Evolutionary conservation across 805 yeast species (phyloP).

Genomic region (Pichia manshurica): DNA sequence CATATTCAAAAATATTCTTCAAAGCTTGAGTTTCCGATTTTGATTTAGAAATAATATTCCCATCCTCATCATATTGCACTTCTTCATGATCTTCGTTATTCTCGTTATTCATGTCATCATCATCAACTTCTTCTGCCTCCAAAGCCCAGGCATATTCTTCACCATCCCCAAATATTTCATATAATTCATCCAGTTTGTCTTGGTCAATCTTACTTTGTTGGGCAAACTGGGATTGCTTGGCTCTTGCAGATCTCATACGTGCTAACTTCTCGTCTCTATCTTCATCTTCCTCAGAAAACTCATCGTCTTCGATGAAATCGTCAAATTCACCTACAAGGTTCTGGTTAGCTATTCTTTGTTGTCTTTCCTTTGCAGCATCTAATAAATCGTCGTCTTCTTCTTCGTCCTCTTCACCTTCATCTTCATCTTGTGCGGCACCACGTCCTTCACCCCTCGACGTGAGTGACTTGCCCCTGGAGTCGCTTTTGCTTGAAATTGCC

Average conservation of each 20-base stretch:
- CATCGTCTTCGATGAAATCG: slow-evolving; percentile 97
- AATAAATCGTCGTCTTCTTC: slow-evolving; percentile 30
- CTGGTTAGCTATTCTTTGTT: slow-evolving; percentile 12
- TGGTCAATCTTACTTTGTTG: slow-evolving; percentile 58
- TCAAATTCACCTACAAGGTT: slow-evolving; percentile 58
- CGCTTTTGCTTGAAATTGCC: not conserved
- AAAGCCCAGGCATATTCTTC: slow-evolving; percentile 97
- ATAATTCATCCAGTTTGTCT: slow-evolving; percentile 86
- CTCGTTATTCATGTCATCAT: slow-evolving; percentile 48
- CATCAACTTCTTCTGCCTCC: slow-evolving; percentile 74
- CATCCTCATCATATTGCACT: slow-evolving; percentile 36
- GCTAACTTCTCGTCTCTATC: slow-evolving; percentile 43
- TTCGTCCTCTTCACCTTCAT: slow-evolving; percentile 26
- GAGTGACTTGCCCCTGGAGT: not conserved
- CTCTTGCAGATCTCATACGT: slow-evolving; percentile 31
- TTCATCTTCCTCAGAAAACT: slow-evolving; percentile 84
- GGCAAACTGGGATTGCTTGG: slow-evolving; percentile 27
- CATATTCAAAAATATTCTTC: slow-evolving; percentile 89
- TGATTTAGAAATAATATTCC: slow-evolving; percentile 29
- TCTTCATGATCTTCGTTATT: slow-evolving; percentile 31
- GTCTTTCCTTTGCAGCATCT: slow-evolving; percentile 26
- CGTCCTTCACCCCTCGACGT: slow-evolving; percentile 13
- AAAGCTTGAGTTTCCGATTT: slow-evolving; percentile 45
- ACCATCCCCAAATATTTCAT: slow-evolving; percentile 95
- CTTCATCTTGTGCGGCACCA: slow-evolving; percentile 27